A percentile compares a stretch with the other conserved stretches of the same genome.
Conservation (phyloP, 2,329 filamentous ascomycete species). For the Arachnopeziza araneosa region DNA sequence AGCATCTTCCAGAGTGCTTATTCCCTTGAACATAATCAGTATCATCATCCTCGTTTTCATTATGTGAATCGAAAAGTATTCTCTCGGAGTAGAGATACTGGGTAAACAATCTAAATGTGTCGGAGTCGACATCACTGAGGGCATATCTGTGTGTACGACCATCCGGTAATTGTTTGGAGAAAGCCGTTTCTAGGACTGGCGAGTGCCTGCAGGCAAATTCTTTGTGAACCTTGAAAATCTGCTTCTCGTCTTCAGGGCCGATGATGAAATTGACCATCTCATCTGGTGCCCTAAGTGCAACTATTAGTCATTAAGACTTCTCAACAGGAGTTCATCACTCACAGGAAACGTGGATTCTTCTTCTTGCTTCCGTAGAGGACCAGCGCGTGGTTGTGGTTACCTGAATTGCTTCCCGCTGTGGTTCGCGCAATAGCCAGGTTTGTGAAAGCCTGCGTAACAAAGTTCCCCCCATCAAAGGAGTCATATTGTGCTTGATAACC, state of each 20-base stretch:
- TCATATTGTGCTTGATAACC: too few species aligned
- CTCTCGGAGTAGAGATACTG: not conserved
- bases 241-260: not conserved
- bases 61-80: not conserved
- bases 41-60: not conserved
- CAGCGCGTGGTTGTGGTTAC: too few species aligned
- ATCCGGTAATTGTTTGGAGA: constrained; percentile 5
- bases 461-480: too few species aligned
- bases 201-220: constrained; percentile 8
- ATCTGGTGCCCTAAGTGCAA: not conserved
- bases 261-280: not conserved
- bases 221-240: constrained; percentile 9
- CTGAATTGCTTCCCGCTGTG: too few species aligned
- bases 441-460: too few species aligned
- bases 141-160: constrained; percentile 5
- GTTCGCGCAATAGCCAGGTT: too few species aligned
- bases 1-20: not conserved
- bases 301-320: not conserved
- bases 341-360: not conserved
- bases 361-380: too few species aligned
- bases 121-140: constrained; percentile 1
- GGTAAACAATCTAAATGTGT: not conserved
- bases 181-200: constrained; percentile 2
- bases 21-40: not conserved
- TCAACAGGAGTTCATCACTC: not conserved